Base-by-base conservation (phyloP, 805 yeast genomes). In the Lipomyces kockii region DNA sequence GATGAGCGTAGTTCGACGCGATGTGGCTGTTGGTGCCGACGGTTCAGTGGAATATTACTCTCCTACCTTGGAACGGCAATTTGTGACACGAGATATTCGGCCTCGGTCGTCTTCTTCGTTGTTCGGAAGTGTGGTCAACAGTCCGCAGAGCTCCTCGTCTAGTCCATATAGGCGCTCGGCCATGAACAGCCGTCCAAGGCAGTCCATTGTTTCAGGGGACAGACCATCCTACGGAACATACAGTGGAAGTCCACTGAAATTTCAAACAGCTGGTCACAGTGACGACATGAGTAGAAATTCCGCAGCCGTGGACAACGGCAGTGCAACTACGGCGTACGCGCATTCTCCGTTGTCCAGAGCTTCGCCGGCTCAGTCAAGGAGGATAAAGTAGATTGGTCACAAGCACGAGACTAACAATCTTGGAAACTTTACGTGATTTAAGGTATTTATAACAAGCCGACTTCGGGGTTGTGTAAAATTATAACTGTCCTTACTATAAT, bases 1-100 rank as follows among this genome's bases (percentile, higher is more conserved):
- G 61, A 78, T 85, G 1, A 80, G 86, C 8, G 81, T 82, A 11
- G 76, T 80, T 58, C 81, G 82, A 58, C 84, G 87, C 71, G 91
- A 90, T 71, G 91, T 84, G 5, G 80, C 84, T 27, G 81, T 89
- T 5, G 80, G 80, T 35, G 66, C 78, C 1, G 78, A 76, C 49
- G 78, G 78, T 27, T 60, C 60, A 22, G 77, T 73, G 32, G 73
- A 72, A 17, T 58, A 71, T 25, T 74, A 54, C 60, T 65, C 74
- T 20, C 76, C 79, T 0, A 66, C 72, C n/a, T 66, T 67, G 22
- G 69, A 76, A 22, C 58, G 70, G n/a, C 66, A 62, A 57, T 75
- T 70, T 55, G 64, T 60, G 0, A 66, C 68, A 3, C 67, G 68
- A 34, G 73, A 72, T 51, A 73, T 74, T 22, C 74, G 67, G 2